Percentiles rank a stretch among this genome's conserved stretches.
Conservation (phyloP, 352 stramenopile genomes). For the Paralagenidium karlingii region DNA sequence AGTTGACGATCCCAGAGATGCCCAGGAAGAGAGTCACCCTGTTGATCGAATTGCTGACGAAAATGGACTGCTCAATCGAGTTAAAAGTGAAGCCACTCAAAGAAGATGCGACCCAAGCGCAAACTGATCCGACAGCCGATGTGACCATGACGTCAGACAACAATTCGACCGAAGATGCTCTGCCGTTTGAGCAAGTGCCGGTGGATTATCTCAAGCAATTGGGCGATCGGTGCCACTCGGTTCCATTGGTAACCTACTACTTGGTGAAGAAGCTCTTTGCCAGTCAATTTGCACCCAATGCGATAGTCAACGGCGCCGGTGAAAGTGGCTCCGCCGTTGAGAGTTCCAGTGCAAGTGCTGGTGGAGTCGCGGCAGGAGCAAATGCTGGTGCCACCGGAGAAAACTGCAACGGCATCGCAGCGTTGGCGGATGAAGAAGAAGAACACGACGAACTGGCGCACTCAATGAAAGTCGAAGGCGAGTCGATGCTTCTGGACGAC, state of each 20-base stretch:
- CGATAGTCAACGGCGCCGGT: no score
- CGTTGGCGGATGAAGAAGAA: conserved; percentile 9
- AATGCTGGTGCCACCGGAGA: conserved; percentile 15
- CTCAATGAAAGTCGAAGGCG: conserved; percentile 74
- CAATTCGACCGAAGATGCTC: conserved; percentile 1
- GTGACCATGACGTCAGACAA: conserved; percentile 18
- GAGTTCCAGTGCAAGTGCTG: background rate
- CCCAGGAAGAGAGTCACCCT: no score
- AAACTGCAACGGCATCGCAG: conserved; percentile 65
- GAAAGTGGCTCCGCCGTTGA: background rate
- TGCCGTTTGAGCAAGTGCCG: conserved; percentile 33
- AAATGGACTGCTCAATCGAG: conserved; percentile 48
- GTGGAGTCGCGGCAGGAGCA: conserved; percentile 1
- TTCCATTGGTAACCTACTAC: conserved; percentile 71
- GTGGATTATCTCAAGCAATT: conserved; percentile 1
- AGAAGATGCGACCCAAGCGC: conserved; percentile 11
- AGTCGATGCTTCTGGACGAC: conserved; percentile 74
- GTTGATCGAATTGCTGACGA: conserved; percentile 55
- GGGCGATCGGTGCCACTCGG: conserved; percentile 37
- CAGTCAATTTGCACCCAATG: no score
- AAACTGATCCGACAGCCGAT: conserved; percentile 6
- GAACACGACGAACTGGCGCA: conserved; percentile 48
- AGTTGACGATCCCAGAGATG: conserved; percentile 28
- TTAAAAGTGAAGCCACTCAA: conserved; percentile 50
- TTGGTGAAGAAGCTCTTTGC: conserved; percentile 38